Evolutionary conservation across 495 filamentous ascomycete species (phyloP).

Genomic region (Rusavskia elegans): DNA sequence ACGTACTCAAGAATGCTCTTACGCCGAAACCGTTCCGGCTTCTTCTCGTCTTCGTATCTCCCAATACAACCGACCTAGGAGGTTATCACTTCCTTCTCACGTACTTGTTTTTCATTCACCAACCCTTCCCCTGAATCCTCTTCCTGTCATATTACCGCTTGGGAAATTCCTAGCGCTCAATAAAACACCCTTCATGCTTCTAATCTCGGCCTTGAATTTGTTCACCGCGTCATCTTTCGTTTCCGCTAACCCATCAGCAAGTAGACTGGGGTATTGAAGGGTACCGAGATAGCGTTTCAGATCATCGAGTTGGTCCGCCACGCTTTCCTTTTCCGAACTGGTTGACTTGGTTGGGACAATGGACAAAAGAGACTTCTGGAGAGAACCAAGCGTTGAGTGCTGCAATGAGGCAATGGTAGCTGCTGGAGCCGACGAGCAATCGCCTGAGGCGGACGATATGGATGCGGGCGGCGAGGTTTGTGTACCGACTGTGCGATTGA

Average conservation of each 20-base stretch:
- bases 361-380: not conserved
- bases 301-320: constrained; percentile 19
- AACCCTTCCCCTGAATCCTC: no score
- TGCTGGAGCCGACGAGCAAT: not conserved
- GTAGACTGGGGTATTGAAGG: constrained; percentile 18
- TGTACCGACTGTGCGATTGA: constrained; percentile 76
- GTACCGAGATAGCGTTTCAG: constrained; percentile 36
- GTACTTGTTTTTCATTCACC: no score
- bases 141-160: constrained; percentile 11
- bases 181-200: constrained; percentile 84
- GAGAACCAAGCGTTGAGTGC: not conserved
- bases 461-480: constrained; percentile 54
- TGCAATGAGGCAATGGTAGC: not conserved
- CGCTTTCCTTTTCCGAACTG: not conserved
- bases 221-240: constrained; percentile 57
- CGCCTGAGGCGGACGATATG: constrained; percentile 14
- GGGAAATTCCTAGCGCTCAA: constrained; percentile 61
- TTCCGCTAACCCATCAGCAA: constrained; percentile 23
- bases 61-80: no score
- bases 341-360: not conserved
- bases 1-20: no score
- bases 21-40: no score
- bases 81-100: no score
- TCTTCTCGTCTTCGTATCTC: no score
- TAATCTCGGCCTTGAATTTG: constrained; percentile 66